Evolutionary conservation across 495 filamentous ascomycete species (phyloP), one percentile per base, ranked within the genome.

Genomic region (Neurospora sp.): DNA sequence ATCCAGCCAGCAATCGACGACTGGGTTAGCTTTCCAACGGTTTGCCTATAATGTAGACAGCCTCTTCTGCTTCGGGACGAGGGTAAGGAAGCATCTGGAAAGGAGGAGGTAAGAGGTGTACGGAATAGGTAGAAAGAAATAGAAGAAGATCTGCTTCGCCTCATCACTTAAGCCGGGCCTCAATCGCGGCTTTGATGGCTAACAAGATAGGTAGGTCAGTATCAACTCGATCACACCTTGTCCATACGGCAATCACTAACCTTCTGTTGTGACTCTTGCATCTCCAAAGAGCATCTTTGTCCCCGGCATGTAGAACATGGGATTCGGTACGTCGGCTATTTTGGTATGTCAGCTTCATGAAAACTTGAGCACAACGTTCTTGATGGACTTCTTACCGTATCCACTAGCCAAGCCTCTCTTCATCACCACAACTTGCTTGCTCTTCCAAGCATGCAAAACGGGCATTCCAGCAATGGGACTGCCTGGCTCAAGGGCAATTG

Each of bases 251-350:
- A 48, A 8, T n/a, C 15, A 77, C 85, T 82, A 69, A 89, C 88
- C 91, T 84, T 95, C 92, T 75, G 92, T 94, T 59, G 89, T 91
- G 70, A 88, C 86, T 83, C 92, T 92, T 6, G 92, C 92, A 84
- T 95, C 92, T 34, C 92, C 92, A 80, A 95, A 95, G 24, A 95
- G 81, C 92, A 94, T 95, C 80, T 89, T 91, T 9, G 92, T 93
- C 34, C 89, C 89, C 0, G 91, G 90, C 91, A 92, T 93, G 80
- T 89, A 94, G 82, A 94, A 94, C 91, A 95, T 93, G 28, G 92
- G 92, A 79, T 95, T 95, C 10, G 90, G 91, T 5, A 95, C 92
- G 80, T 95, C 92, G 40, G 24, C 24, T 90, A 71, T 69, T 43
- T 13, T 17, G n/a, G 11, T 39, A 73, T 69, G 74, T 74, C 37